Evolutionary conservation across 495 filamentous ascomycete genomes (phyloP).

Genomic region (Amorphotheca resinae): DNA sequence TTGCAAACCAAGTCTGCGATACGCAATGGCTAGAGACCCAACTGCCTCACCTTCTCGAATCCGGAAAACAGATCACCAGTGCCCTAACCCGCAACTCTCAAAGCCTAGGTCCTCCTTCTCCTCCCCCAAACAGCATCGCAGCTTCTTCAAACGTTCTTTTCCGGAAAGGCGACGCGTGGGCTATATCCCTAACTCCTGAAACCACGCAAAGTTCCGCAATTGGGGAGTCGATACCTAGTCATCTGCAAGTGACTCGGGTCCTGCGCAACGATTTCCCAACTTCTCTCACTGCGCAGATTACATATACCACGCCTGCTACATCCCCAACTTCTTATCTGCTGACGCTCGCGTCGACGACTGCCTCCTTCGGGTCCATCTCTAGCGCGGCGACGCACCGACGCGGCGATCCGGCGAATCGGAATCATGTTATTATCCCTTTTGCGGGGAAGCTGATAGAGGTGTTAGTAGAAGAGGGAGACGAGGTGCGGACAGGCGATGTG

Average conservation of each 20-base stretch:
- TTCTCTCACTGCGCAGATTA: conserved; percentile 39
- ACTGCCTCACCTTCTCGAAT: conserved; percentile 27
- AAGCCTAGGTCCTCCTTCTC: background rate
- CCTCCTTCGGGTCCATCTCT: conserved; percentile 33
- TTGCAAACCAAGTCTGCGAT: conserved; percentile 33
- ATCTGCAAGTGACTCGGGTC: conserved; percentile 40
- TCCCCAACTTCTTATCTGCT: conserved; percentile 29
- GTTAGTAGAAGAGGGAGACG: conserved; percentile 39
- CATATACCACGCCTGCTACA: conserved; percentile 36
- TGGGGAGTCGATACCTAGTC: conserved; percentile 20
- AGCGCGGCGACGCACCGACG: conserved; percentile 35
- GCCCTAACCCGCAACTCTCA: background rate
- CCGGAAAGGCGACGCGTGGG: conserved; percentile 45
- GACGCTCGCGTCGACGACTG: conserved; percentile 34
- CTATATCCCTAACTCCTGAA: conserved; percentile 31
- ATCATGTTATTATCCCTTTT: conserved; percentile 45
- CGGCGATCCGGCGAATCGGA: conserved; percentile 36
- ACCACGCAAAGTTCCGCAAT: conserved; percentile 3
- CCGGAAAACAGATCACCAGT: conserved; percentile 22
- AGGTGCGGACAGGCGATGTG: conserved; percentile 37
- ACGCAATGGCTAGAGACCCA: conserved; percentile 45
- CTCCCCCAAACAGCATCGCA: background rate
- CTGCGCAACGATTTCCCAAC: conserved; percentile 46
- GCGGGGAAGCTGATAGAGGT: conserved; percentile 48
- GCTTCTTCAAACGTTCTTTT: conserved; percentile 30